Percentiles rank a stretch among this genome's conserved stretches.
Conservation (phyloP, 2,329 filamentous ascomycete genomes). For the Lachnellula cervina region DNA sequence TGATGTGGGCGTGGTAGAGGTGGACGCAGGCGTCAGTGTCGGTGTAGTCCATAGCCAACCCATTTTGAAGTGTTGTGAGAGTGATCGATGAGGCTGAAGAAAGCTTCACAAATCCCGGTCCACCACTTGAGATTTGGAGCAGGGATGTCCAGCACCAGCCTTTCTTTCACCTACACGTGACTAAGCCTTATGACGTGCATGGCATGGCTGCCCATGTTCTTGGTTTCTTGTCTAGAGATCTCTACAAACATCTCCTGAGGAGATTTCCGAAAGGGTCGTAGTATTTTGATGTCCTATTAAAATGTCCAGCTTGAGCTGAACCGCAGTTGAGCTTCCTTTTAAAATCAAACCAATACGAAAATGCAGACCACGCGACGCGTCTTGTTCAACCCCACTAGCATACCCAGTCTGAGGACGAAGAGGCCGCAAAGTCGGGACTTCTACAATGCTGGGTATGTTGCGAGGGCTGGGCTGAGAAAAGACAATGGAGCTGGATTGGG, state of each 20-base stretch:
- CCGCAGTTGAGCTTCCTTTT: not conserved
- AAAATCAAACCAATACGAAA: slow-evolving; percentile 1
- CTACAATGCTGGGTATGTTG: slow-evolving; percentile 17
- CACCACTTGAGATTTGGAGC: not conserved
- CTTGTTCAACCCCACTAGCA: slow-evolving; percentile 33
- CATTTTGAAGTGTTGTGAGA: slow-evolving; percentile 39
- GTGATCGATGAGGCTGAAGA: slow-evolving; percentile 9
- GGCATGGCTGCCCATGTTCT: not conserved
- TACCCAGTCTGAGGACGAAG: slow-evolving; percentile 30
- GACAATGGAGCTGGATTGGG: slow-evolving; percentile 1
- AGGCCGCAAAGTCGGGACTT: slow-evolving; percentile 20
- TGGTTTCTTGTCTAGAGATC: not conserved
- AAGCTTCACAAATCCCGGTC: not conserved
- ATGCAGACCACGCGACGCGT: slow-evolving; percentile 28
- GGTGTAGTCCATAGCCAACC: slow-evolving; percentile 56
- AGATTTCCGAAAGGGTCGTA: slow-evolving; percentile 1
- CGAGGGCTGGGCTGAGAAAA: slow-evolving; percentile 13
- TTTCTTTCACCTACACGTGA: not conserved
- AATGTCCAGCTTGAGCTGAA: not conserved
- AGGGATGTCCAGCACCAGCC: not conserved
- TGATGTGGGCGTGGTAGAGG: slow-evolving; percentile 22
- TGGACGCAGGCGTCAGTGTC: slow-evolving; percentile 25
- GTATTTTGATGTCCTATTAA: not conserved
- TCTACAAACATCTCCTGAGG: not conserved
- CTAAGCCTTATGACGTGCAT: slow-evolving; percentile 1